phyloP scores from a whole-genome alignment of 208 protist genomes.

The Porcisia deanei region DNA sequence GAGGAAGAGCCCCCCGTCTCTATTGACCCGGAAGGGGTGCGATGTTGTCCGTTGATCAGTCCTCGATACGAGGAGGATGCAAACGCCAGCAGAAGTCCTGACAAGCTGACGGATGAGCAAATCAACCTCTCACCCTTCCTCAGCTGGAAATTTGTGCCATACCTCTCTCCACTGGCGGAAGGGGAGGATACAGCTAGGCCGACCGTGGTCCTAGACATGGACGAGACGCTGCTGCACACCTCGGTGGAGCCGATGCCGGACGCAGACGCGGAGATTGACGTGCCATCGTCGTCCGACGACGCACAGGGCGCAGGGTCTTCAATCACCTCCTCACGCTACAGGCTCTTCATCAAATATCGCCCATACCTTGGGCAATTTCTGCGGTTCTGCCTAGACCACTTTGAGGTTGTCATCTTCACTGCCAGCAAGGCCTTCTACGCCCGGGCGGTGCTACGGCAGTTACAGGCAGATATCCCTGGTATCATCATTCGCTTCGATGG shows the following conservation, averaged over 20 bases:
- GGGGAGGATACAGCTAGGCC: neutral
- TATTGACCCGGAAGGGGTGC: constrained; percentile 12
- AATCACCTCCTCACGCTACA: neutral
- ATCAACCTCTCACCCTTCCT: constrained; percentile 48
- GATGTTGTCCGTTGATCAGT: constrained; percentile 7
- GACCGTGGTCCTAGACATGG: constrained; percentile 55
- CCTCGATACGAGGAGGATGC: neutral
- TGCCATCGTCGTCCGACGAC: constrained; percentile 2
- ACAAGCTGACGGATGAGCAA: neutral
- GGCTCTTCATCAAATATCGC: constrained; percentile 50
- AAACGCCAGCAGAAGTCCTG: neutral
- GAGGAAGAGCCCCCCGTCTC: constrained; percentile 16
- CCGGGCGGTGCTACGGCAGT: constrained; percentile 32
- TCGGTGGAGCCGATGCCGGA: constrained; percentile 37
- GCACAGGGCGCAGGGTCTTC: neutral
- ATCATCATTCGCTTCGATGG: constrained; percentile 16
- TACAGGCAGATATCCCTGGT: constrained; percentile 38
- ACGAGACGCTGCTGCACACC: constrained; percentile 59
- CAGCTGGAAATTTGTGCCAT: constrained; percentile 37
- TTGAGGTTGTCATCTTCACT: constrained; percentile 69
- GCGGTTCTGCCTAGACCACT: constrained; percentile 32
- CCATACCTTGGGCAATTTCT: constrained; percentile 47
- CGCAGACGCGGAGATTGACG: constrained; percentile 32
- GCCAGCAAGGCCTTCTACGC: constrained; percentile 50
- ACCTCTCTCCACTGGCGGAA: constrained; percentile 14